Percentiles rank a stretch among this genome's conserved stretches.
Conservation (phyloP, 176 grass and related monocot genomes). For the Ampelocalamus luodianensis region DNA sequence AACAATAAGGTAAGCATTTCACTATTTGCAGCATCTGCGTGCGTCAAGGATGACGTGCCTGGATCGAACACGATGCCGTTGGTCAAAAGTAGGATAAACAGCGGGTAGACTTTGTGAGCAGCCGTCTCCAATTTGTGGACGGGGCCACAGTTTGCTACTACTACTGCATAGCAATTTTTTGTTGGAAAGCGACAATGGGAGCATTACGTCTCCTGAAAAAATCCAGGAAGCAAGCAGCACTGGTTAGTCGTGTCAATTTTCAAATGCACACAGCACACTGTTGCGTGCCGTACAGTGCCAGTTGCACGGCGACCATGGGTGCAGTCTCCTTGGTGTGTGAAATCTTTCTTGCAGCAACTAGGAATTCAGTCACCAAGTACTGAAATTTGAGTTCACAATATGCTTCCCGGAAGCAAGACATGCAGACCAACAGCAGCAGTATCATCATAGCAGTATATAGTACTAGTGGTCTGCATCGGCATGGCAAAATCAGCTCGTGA, state of each 20-base stretch:
- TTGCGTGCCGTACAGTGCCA: not conserved
- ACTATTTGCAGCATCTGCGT: not conserved
- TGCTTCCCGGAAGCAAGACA: conserved; percentile 8
- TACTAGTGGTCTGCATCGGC: not conserved
- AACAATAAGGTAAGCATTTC: not conserved
- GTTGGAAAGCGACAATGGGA: not conserved
- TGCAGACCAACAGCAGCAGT: not conserved
- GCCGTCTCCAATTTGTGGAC: not conserved
- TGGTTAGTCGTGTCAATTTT: not conserved
- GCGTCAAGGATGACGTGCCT: not conserved
- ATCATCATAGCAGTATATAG: not conserved
- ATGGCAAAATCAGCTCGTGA: not conserved
- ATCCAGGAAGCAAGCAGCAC: not conserved
- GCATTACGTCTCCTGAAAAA: not conserved
- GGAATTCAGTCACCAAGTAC: not conserved
- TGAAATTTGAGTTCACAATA: not conserved
- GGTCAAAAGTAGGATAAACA: not conserved
- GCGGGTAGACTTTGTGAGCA: not conserved
- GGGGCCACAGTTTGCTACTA: not conserved
- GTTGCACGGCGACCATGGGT: not conserved
- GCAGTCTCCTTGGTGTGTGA: not conserved
- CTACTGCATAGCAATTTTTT: not conserved
- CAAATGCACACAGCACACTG: conserved; percentile 4
- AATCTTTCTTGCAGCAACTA: not conserved
- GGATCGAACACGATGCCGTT: not conserved